phyloP scores from a whole-genome alignment of 441 rosid species.

The Gossypium schwendimanii region DNA sequence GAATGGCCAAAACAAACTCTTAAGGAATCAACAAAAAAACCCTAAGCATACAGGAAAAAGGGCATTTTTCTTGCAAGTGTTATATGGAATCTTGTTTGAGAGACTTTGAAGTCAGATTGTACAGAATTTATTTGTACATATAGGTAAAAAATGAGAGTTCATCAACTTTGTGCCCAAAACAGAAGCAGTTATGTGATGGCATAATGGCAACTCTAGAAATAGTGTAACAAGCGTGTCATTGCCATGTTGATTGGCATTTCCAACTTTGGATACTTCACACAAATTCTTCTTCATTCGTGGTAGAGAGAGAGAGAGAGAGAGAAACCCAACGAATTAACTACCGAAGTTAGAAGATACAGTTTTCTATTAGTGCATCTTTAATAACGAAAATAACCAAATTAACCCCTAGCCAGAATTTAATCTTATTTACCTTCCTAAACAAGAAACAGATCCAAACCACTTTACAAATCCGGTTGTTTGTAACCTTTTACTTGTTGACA shows the following conservation, averaged over 20 bases:
- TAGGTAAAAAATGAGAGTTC: neutral
- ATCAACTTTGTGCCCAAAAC: neutral
- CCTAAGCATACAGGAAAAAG: neutral
- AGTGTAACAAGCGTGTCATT: neutral
- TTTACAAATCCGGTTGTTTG: neutral
- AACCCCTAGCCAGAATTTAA: neutral
- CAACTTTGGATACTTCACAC: neutral
- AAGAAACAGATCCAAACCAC: neutral
- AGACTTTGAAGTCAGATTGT: neutral
- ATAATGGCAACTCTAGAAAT: constrained; percentile 2
- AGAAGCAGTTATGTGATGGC: neutral
- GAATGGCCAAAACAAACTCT: neutral
- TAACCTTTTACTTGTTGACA: neutral
- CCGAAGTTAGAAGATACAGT: neutral
- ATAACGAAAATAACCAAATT: neutral
- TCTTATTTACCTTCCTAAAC: constrained; percentile 6
- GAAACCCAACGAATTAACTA: neutral
- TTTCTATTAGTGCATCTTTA: neutral
- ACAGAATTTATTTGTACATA: neutral
- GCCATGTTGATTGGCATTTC: neutral
- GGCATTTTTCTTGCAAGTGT: neutral
- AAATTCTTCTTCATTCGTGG: neutral
- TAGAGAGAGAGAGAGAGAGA: neutral
- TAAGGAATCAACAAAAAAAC: neutral
- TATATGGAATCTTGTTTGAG: neutral